phyloP scores from a whole-genome alignment of 2,329 filamentous ascomycete species.

The Ilyonectria destructans region DNA sequence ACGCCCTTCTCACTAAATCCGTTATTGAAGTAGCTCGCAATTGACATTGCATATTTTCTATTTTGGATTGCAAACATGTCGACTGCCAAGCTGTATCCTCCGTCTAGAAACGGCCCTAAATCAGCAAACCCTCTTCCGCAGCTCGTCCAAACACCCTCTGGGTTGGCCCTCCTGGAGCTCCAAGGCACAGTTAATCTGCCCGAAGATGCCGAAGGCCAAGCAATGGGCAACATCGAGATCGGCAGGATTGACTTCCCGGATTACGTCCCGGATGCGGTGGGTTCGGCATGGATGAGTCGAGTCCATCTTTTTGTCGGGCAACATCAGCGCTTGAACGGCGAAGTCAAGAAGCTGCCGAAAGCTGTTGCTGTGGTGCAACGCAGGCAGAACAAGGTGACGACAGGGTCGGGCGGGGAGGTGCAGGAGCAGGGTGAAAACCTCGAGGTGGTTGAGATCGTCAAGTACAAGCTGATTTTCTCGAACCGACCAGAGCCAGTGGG shows the following conservation, averaged over 20 bases:
- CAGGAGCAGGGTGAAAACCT: conserved; percentile 66
- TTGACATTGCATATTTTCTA: neutral
- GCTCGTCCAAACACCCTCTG: conserved; percentile 90
- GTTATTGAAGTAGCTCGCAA: no score
- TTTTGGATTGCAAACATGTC: conserved; percentile 50
- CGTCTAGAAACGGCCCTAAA: conserved; percentile 47
- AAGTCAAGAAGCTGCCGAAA: conserved; percentile 88
- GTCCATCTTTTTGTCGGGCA: conserved; percentile 91
- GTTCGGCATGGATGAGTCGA: conserved; percentile 88
- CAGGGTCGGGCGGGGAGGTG: conserved; percentile 59
- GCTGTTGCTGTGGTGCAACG: conserved; percentile 85
- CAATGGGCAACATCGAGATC: conserved; percentile 61
- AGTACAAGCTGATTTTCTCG: conserved; percentile 89
- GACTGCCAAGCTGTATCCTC: conserved; percentile 60
- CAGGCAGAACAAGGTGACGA: conserved; percentile 62
- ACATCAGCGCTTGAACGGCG: conserved; percentile 90
- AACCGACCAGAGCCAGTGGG: conserved; percentile 89
- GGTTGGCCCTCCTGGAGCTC: conserved; percentile 91
- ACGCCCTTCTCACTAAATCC: neutral
- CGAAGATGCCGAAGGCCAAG: conserved; percentile 52
- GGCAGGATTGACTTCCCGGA: conserved; percentile 86
- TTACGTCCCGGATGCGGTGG: conserved; percentile 66
- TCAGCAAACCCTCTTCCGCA: conserved; percentile 76
- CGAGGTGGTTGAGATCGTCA: conserved; percentile 90
- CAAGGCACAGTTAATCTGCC: conserved; percentile 92